Percentiles rank a stretch among this genome's conserved stretches.
Evolutionary conservation across 2,329 filamentous ascomycete species (phyloP).

Genomic region (Exophiala mesophila): DNA sequence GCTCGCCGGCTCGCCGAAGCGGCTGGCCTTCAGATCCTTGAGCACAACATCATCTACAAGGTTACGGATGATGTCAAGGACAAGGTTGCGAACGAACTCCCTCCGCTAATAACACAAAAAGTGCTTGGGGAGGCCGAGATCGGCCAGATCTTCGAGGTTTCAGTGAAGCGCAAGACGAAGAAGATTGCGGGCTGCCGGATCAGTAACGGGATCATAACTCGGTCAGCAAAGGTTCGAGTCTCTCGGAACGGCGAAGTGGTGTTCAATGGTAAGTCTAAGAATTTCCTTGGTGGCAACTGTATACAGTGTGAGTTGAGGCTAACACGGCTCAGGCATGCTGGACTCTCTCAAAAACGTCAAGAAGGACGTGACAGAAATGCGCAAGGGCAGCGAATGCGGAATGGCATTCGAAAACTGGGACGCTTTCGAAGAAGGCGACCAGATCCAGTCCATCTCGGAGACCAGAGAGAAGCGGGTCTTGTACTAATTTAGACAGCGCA

Average conservation of each 20-base stretch:
- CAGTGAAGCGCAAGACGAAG: conserved; percentile 63
- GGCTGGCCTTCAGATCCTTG: conserved; percentile 69
- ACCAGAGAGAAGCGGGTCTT: conserved; percentile 62
- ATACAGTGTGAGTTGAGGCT: background rate
- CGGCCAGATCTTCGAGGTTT: conserved; percentile 76
- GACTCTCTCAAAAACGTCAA: conserved; percentile 84
- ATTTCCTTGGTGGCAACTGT: too few species aligned
- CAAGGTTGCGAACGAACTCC: conserved; percentile 64
- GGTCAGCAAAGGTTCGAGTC: conserved; percentile 63
- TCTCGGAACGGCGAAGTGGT: conserved; percentile 65
- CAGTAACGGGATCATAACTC: conserved; percentile 69
- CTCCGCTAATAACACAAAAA: conserved; percentile 60
- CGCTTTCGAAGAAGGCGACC: conserved; percentile 73
- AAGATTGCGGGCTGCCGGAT: conserved; percentile 85
- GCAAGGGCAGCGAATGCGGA: conserved; percentile 90
- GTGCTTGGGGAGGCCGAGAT: conserved; percentile 88
- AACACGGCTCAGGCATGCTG: conserved; percentile 58
- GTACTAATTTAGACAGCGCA: conserved; percentile 26
- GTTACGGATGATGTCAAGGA: conserved; percentile 47
- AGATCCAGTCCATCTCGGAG: conserved; percentile 83
- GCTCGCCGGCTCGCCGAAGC: conserved; percentile 66
- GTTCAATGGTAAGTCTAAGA: conserved; percentile 67
- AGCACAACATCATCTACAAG: conserved; percentile 65
- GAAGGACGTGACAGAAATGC: conserved; percentile 84
- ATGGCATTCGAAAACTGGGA: conserved; percentile 78